These are phyloP conservation scores for Saturnispora saitoi DNA, from an alignment of 805 yeast genomes.

Conservation along the genomic window DNA sequence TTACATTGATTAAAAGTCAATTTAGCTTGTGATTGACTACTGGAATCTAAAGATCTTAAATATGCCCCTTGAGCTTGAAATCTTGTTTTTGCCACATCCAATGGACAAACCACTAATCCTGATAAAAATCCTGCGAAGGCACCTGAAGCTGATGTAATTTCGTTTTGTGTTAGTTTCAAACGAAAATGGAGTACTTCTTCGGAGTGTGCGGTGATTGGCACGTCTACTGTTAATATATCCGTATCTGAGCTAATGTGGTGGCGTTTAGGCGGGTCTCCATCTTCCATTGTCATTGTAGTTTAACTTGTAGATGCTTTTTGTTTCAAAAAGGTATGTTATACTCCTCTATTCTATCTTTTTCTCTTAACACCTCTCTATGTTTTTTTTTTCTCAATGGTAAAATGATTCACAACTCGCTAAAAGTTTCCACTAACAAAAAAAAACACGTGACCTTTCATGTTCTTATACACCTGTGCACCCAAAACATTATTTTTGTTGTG, in stretches of 20 bases:
- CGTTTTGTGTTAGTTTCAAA: constrained; percentile 18
- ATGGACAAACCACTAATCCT: constrained; percentile 86
- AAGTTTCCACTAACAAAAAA: no score
- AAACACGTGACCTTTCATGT: no score
- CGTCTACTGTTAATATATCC: constrained; percentile 12
- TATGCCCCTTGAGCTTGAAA: constrained; percentile 82
- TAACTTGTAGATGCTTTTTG: neutral
- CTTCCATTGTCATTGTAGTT: neutral
- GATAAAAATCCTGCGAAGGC: constrained; percentile 90
- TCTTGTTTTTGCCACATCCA: constrained; percentile 92
- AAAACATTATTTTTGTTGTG: no score
- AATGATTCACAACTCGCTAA: no score
- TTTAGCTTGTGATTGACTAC: constrained; percentile 7
- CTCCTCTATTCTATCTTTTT: no score
- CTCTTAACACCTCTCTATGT: no score
- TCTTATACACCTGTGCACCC: no score
- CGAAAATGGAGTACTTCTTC: constrained; percentile 11
- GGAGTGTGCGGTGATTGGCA: constrained; percentile 13
- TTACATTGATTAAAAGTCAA: constrained; percentile 22
- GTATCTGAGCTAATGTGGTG: constrained; percentile 13
- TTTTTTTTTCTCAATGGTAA: no score
- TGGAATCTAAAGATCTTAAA: constrained; percentile 16
- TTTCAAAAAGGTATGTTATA: no score
- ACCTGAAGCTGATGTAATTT: constrained; percentile 76
- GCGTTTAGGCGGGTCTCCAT: constrained; percentile 9